Base-by-base conservation (phyloP, 1,284 basidiomycete genomes). In the Crucibulum cyathiforme region DNA sequence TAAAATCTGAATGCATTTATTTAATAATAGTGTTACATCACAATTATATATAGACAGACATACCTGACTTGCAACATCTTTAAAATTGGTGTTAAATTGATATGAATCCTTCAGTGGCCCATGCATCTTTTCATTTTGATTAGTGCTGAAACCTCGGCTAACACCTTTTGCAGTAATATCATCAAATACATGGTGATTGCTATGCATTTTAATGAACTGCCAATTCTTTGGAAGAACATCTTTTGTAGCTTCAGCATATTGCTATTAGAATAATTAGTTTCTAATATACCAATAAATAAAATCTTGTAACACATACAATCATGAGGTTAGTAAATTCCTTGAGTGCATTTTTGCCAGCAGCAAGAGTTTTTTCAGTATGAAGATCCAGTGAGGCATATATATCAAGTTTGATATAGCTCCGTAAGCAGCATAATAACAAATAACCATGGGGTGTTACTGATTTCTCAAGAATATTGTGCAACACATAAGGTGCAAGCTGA, bases 51-150 rank as follows among this genome's bases (percentile, higher is more conserved):
- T 13, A 5, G 17, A 43, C 3, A 13, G 17, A 43, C 35, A 62
- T 63, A 69, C 67, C 61, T 69, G 65, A 7, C 19, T 17, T 9
- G 36, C 63, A 56, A 66, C 39, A 43, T 70, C 56, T 57, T 74
- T 73, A 58, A 72, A 74, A 56, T 79, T 78, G 15, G 71, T 71
- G 2, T 45, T 58, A 2, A 36, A 15, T 3, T 62, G 59, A 52
- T 74, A 76, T 2, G 56, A 51, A 8, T 62, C 46, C 49, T 74
- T 74, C 10, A 75, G 36, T 3, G 62, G 50, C 1, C 64, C 48
- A 56, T 69, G 67, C 57, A 60, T 63, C 45, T 65, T 66, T 46
- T 71, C 67, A 60, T 67, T 67, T 34, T 58, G 59, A 59, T 69
- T 73, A 1, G 66, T 72, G 53, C 56, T 71, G 54, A 57, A 72